These are phyloP conservation scores for Tephrocybe rancida DNA, from an alignment of 768 basidiomycete species.

Conservation along the genomic window DNA sequence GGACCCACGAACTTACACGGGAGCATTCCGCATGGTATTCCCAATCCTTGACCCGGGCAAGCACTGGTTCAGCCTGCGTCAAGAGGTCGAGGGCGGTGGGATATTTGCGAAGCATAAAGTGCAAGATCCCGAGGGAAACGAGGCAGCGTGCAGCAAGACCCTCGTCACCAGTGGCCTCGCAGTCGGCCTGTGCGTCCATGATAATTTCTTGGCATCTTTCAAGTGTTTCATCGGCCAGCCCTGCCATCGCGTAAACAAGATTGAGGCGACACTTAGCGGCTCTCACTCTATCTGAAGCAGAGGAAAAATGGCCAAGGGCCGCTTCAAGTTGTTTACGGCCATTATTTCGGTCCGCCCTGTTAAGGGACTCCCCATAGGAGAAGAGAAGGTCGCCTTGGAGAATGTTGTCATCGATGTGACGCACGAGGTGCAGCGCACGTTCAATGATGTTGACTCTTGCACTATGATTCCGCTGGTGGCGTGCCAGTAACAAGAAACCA, in stretches of 20 bases:
- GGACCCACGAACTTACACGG: background rate
- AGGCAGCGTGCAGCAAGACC: background rate
- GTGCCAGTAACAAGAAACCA: constrained; percentile 16
- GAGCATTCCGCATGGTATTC: background rate
- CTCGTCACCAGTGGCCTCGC: background rate
- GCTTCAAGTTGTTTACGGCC: background rate
- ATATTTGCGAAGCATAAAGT: background rate
- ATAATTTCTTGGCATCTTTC: background rate
- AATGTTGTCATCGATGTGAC: background rate
- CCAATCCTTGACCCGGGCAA: background rate
- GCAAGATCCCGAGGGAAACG: background rate
- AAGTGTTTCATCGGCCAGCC: background rate
- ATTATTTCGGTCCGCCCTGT: background rate
- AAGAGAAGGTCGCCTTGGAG: background rate
- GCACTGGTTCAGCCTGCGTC: background rate
- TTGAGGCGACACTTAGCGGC: background rate
- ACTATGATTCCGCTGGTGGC: constrained; percentile 14
- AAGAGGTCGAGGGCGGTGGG: background rate
- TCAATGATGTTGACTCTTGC: background rate
- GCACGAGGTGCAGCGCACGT: background rate
- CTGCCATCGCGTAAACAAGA: background rate
- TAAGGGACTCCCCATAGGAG: background rate
- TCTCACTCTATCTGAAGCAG: background rate
- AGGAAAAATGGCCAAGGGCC: background rate
- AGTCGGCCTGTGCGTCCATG: background rate